Evolutionary conservation across 805 yeast species (phyloP), one percentile per base, ranked within the genome.

Genomic region (Candida vartiovaarae): DNA sequence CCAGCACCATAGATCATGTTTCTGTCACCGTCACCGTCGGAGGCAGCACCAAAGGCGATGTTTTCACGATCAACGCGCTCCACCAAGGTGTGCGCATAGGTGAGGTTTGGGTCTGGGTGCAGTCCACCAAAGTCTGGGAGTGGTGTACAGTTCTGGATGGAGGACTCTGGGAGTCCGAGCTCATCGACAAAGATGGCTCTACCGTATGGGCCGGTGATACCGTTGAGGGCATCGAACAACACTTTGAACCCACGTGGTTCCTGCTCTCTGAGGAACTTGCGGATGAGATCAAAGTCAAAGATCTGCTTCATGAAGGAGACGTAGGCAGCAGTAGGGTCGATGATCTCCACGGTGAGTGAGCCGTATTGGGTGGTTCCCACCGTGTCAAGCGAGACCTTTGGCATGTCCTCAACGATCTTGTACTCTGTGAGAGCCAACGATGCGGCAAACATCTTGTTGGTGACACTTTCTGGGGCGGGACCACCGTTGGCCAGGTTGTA

Each of bases 21-120:
- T 69, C 99, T 80, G 63, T 91, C 99, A 64, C 99, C 99, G 57
- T 91, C 99, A 65, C 99, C 99, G 62, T 88, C 99, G n/a, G 95
- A 84, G 7, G 98, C 98, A 33, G 98, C 98, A 51, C 99, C 99
- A 62, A 91, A 91, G 6, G 91, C 85, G 52, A 90, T 85, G 46
- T 78, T 68, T 46, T 84, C 84, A 23, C 65, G 60, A 59, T 93
- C 97, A n/a, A 91, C 99, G 51, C 75, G 75, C 31, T 78, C 83
- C 23, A 91, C 99, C 50, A 91, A 72, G 20, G 95, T 80, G 47
- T 75, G 78, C 8, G 98, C 99, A 61, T 93, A 91, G 10, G 97
- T 90, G 64, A 91, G 75, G 68, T 91, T 91, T 52, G 99, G 99
- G 67, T 91, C 99, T 23, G 99, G 99, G 64, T 91, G 99, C 54